Evolutionary conservation across 129 eudicot species (phyloP), one percentile per base, ranked within the genome.

Genomic region (Heracleum sosnowskyi): DNA sequence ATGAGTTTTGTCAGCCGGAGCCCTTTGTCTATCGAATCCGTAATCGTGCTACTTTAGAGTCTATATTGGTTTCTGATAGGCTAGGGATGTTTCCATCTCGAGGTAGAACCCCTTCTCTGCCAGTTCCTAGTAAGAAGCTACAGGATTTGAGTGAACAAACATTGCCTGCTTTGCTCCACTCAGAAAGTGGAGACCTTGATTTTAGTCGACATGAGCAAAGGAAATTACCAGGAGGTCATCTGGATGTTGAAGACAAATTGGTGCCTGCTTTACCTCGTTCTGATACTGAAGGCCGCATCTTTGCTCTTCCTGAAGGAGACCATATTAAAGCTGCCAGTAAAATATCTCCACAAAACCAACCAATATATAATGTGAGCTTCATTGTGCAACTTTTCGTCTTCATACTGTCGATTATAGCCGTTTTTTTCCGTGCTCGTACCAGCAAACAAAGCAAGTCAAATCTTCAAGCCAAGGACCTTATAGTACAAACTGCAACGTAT

Each of bases 1-100:
- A 80, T 57, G 74, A 77, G 18, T 74, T 87, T 28, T 88, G 97
- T 82, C 87, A 80, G 82, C 69, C 81, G 60, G 77, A 69, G 64
- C 89, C 83, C 22, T 71, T 70, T 64, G 98, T 94, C 41, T 88
- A 81, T 66, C 93, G 93, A n/a, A 81, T 86, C 35, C 93, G 93
- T 84, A 87, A 91, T 77, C 85, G 71, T 70, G 84, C 85, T 29
- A 79, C 86, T 22, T 63, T 92, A 69, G 92, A 86, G 74, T 69
- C 85, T 37, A 49, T 88, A 74, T 75, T 86, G 47, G 20, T 76
- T 39, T 62, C 79, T 66, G 77, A 47, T 57, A 82, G 79, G 81
- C 26, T 82, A 75, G 74, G 64, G 47, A 83, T 78, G 70, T 83
- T 87, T 77, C 92, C 82, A 42, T 79, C 84, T 62, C 86, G 86